Base-by-base conservation (phyloP, 169 alveolate species). In the Eimeria maxima region DNA sequence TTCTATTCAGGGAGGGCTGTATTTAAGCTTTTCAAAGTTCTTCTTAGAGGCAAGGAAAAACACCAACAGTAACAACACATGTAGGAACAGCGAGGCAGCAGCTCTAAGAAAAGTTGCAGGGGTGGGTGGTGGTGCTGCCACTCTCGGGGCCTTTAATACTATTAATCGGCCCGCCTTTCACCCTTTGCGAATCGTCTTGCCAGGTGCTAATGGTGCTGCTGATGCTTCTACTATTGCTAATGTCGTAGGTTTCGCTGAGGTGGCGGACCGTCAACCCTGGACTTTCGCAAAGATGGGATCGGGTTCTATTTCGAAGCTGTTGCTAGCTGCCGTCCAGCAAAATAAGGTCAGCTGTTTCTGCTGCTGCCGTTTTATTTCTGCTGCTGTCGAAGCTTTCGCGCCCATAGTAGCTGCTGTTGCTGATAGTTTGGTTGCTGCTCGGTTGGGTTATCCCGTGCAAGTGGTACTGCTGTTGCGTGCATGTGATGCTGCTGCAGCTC, bases 281-380 rank as follows among this genome's bases (percentile, higher is more conserved):
- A 55, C 24, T n/a, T 83, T 83, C 53, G 53, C 73, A 38, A 83
- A 83, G 47, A 47, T 83, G 74, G 71, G 91, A 6, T 6, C 29
- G 13, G 90, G 90, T n/a, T 81, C 90, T 10, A 33, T 81, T 29
- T 53, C 44, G 69, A 81, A 81, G 47, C 73, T 81, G 29, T 47
- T 81, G 44, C 73, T 81, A 50, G 90, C 90, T 27, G 65, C 90
- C 69, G 90, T 81, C 69, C 47, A 81, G 90, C 90, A 81, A 27
- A 50, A 81, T 50, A 53, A 83, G 91, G 91, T 83, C 27, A 10
- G 73, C 55, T 50, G 90, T 33, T 53, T n/a, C 13, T 83, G 53
- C 73, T 45, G 50, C 27, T 83, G 91, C 91, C 53, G 63, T 20
- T 45, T 11, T 83, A 53, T 53, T 16, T 44, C 3, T 83, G 73